Conservation (phyloP, 345 rosid genomes). For the Moringa oleifera region DNA sequence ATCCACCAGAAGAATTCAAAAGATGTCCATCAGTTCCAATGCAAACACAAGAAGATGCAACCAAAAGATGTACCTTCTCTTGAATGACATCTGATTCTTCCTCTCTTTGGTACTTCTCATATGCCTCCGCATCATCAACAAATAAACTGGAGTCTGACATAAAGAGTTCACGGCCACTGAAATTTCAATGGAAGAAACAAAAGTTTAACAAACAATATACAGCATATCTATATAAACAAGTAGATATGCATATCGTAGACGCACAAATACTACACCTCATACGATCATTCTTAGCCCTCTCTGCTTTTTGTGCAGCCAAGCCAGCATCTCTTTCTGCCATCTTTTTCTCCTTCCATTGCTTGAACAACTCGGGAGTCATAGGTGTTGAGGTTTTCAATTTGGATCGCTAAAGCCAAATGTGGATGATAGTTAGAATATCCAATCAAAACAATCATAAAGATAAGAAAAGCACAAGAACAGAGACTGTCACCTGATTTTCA, state of each 20-base stretch:
- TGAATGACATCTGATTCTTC: conserved; percentile 49
- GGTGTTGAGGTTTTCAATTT: conserved; percentile 64
- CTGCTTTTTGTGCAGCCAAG: conserved; percentile 78
- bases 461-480: conserved; percentile 1
- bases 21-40: not conserved
- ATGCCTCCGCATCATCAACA: conserved; percentile 95
- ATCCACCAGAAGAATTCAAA: not conserved
- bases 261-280: conserved; percentile 59
- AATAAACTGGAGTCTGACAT: conserved; percentile 81
- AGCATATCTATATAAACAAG: too few relatives aligned
- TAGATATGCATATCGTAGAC: too few relatives aligned
- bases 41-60: conserved; percentile 16
- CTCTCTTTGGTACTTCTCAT: conserved; percentile 74
- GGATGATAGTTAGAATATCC: too few relatives aligned
- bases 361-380: conserved; percentile 80
- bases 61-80: conserved; percentile 52
- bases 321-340: conserved; percentile 74
- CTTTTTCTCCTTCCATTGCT: conserved; percentile 90
- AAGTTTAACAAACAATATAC: too few relatives aligned
- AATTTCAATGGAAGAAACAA: conserved; percentile 36
- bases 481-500: conserved; percentile 63
- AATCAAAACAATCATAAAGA: not conserved
- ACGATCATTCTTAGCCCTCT: conserved; percentile 95
- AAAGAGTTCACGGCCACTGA: conserved; percentile 97
- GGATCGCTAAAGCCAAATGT: conserved; percentile 45